Conservation (phyloP, 139 green algal genomes). For the Chlorella sorokiniana region DNA sequence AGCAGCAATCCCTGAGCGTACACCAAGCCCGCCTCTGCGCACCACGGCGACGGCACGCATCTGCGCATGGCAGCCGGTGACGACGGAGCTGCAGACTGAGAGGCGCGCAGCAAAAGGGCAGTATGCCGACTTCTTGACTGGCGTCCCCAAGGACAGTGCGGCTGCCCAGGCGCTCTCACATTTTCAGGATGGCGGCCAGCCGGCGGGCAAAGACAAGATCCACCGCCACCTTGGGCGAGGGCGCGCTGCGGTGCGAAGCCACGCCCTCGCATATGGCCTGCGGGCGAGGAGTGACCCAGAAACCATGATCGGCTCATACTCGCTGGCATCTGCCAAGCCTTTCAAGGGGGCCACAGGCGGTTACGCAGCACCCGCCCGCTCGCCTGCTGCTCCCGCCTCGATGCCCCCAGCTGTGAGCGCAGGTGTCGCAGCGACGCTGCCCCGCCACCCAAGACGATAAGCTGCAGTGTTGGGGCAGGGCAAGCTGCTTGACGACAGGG, state of each 20-base stretch:
- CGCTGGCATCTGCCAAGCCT: neutral
- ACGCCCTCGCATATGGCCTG: constrained; percentile 34
- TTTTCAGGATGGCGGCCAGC: constrained; percentile 53
- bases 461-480: too few relatives aligned
- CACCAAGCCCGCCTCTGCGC: constrained; percentile 74
- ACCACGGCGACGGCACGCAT: constrained; percentile 74
- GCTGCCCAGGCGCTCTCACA: constrained; percentile 37
- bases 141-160: neutral
- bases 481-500: too few relatives aligned
- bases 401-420: neutral
- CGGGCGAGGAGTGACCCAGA: constrained; percentile 22
- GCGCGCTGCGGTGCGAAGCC: neutral
- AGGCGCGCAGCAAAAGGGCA: neutral
- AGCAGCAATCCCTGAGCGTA: constrained; percentile 73
- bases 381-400: constrained; percentile 4
- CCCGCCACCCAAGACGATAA: constrained; percentile 9
- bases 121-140: neutral
- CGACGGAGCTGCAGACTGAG: neutral
- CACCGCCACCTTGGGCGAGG: constrained; percentile 53
- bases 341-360: neutral
- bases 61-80: constrained; percentile 43
- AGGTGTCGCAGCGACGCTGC: neutral
- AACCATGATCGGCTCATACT: neutral
- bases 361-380: neutral
- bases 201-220: constrained; percentile 55